phyloP scores from a whole-genome alignment of 495 filamentous ascomycete genomes.

The Penicillium taxi region DNA sequence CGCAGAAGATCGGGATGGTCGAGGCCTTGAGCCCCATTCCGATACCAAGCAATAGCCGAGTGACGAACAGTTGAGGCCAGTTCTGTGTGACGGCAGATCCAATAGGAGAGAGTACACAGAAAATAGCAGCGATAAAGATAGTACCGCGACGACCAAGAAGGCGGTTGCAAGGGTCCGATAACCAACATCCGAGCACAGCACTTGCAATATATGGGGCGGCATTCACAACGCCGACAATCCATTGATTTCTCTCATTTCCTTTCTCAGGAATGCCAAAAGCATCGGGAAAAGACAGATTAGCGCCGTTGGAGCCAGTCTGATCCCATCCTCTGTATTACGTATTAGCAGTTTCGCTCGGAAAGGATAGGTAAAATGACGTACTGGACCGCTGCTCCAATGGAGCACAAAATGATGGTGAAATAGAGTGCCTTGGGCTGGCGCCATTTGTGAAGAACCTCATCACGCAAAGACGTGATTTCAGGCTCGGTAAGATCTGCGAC shows the following conservation, averaged over 20 bases:
- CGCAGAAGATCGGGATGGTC: conserved; percentile 55
- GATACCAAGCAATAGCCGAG: conserved; percentile 52
- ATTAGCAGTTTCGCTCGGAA: neutral
- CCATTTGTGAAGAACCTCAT: conserved; percentile 58
- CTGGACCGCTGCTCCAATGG: conserved; percentile 64
- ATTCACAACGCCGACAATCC: conserved; percentile 58
- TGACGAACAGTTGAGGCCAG: conserved; percentile 52
- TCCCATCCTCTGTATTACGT: conserved; percentile 49
- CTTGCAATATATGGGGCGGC: conserved; percentile 38
- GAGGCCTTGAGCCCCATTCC: conserved; percentile 61
- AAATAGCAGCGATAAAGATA: conserved; percentile 54
- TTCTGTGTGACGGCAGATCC: conserved; percentile 47
- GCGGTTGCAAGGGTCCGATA: conserved; percentile 51
- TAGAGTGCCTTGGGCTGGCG: conserved; percentile 56
- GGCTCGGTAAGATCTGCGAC: conserved; percentile 49
- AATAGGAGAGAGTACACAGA: conserved; percentile 52
- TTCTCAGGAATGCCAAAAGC: conserved; percentile 49
- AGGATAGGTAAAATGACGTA: conserved; percentile 15
- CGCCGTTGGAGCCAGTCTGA: conserved; percentile 67
- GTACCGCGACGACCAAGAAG: conserved; percentile 49
- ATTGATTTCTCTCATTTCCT: conserved; percentile 35
- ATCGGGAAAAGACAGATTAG: conserved; percentile 54
- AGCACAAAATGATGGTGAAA: conserved; percentile 61
- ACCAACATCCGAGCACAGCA: conserved; percentile 48
- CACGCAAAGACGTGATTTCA: conserved; percentile 45